Percentiles rank a stretch among this genome's conserved stretches.
phyloP scores from a whole-genome alignment of 805 yeast species.

The Pichia insulana region DNA sequence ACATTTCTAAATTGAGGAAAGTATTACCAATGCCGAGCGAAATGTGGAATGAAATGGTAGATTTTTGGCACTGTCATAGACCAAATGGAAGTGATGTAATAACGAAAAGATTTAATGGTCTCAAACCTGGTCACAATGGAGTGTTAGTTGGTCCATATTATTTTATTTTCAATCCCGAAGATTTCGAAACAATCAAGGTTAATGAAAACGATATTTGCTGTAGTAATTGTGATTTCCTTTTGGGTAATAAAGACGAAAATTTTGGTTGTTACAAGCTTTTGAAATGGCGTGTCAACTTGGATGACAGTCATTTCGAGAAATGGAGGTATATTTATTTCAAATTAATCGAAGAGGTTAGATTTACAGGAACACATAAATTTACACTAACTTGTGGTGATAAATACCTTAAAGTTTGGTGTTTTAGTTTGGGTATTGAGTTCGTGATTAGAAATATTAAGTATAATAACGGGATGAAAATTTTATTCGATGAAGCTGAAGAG shows the following conservation, averaged over 20 bases:
- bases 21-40: constrained; percentile 79
- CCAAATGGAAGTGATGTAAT: constrained; percentile 31
- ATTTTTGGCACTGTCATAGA: constrained; percentile 95
- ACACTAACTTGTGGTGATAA: constrained; percentile 15
- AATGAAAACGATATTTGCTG: constrained; percentile 25
- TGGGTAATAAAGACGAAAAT: constrained; percentile 35
- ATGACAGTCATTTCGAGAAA: constrained; percentile 27
- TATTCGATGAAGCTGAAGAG: constrained; percentile 24
- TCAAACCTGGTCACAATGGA: constrained; percentile 35
- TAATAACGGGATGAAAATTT: constrained; percentile 34
- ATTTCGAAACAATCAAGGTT: constrained; percentile 11
- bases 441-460: constrained; percentile 2
- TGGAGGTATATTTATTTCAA: constrained; percentile 31
- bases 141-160: constrained; percentile 53
- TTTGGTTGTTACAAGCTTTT: constrained; percentile 31
- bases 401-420: constrained; percentile 37
- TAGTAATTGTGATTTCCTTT: constrained; percentile 24
- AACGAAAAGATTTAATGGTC: constrained; percentile 29
- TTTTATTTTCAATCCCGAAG: constrained; percentile 30
- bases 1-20: constrained; percentile 25
- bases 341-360: constrained; percentile 35
- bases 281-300: constrained; percentile 49
- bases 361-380: constrained; percentile 33
- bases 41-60: constrained; percentile 92
- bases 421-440: constrained; percentile 33